Conservation (phyloP, 768 basidiomycete species). For the Leccinellum rugosiceps region DNA sequence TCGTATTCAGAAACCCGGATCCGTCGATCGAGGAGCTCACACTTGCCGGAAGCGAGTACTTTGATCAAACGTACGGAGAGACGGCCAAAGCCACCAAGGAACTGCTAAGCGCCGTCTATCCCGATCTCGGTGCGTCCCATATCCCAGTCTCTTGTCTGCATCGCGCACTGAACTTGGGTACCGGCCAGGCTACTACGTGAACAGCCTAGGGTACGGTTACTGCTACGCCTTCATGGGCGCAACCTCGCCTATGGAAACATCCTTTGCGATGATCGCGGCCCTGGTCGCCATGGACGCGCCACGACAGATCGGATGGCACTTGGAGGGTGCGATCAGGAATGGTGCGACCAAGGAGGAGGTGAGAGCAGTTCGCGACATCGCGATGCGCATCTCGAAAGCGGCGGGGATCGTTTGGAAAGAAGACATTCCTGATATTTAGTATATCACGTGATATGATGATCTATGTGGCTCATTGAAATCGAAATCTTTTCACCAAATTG, state of each 20-base stretch:
- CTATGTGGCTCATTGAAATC: not conserved
- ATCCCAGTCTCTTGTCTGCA: not conserved
- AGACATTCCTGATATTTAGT: slow-evolving; percentile 43
- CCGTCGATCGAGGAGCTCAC: slow-evolving; percentile 44
- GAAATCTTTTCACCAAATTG: not conserved
- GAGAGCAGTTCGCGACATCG: slow-evolving; percentile 51
- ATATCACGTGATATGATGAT: slow-evolving; percentile 23
- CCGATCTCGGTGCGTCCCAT: slow-evolving; percentile 55
- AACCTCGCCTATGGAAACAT: slow-evolving; percentile 51
- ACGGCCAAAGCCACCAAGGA: slow-evolving; percentile 46
- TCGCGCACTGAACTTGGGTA: not conserved
- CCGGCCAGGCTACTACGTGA: slow-evolving; percentile 50
- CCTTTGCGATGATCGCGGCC: slow-evolving; percentile 58
- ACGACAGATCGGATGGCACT: slow-evolving; percentile 64
- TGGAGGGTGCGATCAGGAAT: slow-evolving; percentile 50
- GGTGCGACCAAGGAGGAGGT: slow-evolving; percentile 55
- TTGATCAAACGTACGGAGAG: slow-evolving; percentile 52
- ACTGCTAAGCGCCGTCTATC: slow-evolving; percentile 51
- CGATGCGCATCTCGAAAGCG: slow-evolving; percentile 46
- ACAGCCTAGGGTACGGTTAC: slow-evolving; percentile 53
- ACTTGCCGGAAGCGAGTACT: slow-evolving; percentile 41
- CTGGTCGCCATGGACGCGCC: slow-evolving; percentile 62
- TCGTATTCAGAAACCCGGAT: slow-evolving; percentile 37
- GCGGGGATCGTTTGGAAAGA: slow-evolving; percentile 53
- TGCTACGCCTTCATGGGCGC: slow-evolving; percentile 49